Percentiles rank a stretch among this genome's conserved stretches.
Conservation (phyloP, 257 asterid species). For the Fraxinus cuspidata region DNA sequence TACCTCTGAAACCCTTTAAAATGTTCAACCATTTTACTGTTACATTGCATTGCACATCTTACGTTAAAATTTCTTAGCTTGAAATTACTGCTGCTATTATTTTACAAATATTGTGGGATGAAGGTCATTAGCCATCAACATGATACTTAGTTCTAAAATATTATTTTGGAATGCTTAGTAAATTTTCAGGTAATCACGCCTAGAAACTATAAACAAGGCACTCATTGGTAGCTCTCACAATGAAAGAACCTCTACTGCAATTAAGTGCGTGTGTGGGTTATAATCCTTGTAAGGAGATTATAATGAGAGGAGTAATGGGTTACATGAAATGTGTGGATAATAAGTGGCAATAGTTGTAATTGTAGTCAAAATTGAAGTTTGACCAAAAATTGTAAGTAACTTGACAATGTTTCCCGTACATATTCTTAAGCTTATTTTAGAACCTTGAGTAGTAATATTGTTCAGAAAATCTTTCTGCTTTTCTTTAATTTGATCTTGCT, state of each 20-base stretch:
- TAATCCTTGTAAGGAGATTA: no score
- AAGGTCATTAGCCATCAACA: neutral
- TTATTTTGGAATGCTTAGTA: neutral
- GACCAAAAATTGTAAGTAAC: no score
- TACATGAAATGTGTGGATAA: no score
- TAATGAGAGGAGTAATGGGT: no score
- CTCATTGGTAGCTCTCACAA: neutral
- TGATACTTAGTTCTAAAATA: neutral
- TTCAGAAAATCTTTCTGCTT: neutral
- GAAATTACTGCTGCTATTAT: neutral
- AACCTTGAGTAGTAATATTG: neutral
- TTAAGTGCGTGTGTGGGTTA: no score
- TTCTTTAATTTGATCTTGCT: conserved; percentile 1
- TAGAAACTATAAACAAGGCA: neutral
- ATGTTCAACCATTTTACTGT: conserved; percentile 21
- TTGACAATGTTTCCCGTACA: no score
- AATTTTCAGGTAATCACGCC: conserved; percentile 13
- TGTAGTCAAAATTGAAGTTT: no score
- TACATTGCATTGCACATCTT: neutral
- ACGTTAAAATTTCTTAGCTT: conserved; percentile 6
- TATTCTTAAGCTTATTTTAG: conserved; percentile 7
- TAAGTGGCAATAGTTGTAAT: no score
- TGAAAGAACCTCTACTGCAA: conserved; percentile 1
- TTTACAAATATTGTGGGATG: conserved; percentile 5
- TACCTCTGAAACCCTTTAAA: conserved; percentile 6